Base-by-base conservation (phyloP, 2,329 filamentous ascomycete species). In the Nemania serpens region DNA sequence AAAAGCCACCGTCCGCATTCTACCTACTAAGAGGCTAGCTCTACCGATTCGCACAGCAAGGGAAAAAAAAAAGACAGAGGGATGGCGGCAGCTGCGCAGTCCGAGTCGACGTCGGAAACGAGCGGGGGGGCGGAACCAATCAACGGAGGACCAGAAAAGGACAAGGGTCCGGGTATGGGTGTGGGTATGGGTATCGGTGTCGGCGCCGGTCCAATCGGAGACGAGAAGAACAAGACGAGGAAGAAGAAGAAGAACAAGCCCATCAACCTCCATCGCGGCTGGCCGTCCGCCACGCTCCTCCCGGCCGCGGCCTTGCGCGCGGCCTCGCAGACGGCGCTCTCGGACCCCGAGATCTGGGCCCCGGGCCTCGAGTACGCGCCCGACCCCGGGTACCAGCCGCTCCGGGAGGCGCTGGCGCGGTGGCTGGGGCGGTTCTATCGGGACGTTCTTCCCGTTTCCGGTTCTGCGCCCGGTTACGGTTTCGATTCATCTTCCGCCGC, bases 361-460 rank as follows among this genome's bases (percentile, higher is more conserved):
- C 84, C 87, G 1, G 89, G 83, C n/a, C 81, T 97, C 39, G 82
- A 88, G 59, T 97, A 97, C 71, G 93, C 89, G 0, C 88, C 91
- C 0, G 91, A 96, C 73, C 78, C 85, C 45, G 93, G 93, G 29
- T 89, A 89, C 69, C 77, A 82, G 63, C 86, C 87, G n/a, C 79
- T 95, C 39, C 84, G 91, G 13, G 79, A 85, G 62, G 82, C 85
- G 42, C 76, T 97, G 36, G 88, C 91, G 3, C 71, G 76, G 41
- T 97, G 91, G 90, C 79, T 97, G 42, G 82, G 80, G 1, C 68
- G 71, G 0, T 88, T 88, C 69, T 94, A 91, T 41, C 5, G 36
- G 22, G 42, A 43, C 15, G 39, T 50, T 2, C 29, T 52, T 17
- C 33, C 51, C 13, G 6, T 10, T 37, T n/a, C 70, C 70, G 2